Base-by-base conservation (phyloP, 2,329 filamentous ascomycete species). In the Aciculosporium take region DNA sequence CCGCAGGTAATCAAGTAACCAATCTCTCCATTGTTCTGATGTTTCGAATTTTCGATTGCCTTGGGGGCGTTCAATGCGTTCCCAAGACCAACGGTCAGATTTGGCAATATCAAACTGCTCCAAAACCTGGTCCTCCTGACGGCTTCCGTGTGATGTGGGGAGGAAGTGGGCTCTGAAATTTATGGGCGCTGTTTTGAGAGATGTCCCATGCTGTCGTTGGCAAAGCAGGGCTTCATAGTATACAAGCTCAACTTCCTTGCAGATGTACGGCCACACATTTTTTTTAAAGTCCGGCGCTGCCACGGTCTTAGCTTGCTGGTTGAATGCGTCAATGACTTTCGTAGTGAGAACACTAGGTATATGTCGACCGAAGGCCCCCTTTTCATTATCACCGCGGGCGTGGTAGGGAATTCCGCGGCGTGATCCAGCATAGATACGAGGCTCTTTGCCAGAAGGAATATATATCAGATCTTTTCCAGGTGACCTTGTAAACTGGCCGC, bases 391-490 rank as follows among this genome's bases (percentile, higher is more conserved):
- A 7, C 42, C 42, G 5, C 42, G 42, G 7, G 42, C 38, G n/a
- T 44, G 42, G 12, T 44, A 41, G 7, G 42, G 42, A 17, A 44
- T 44, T 4, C 42, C 42, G 7, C 42, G 42, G n/a, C 42, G 42
- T 15, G 42, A 44, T 20, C 42, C 42, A 8, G 38, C 38, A 30
- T 33, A 44, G 21, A 44, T 27, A 21, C 30, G 42, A 20, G 42
- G 42, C 33, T 44, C 42, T 9, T 28, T 25, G 10, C 42, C 42
- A 8, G 42, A 44, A 20, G 42, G 21, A 5, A 37, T 34, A 29
- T 40, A 40, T 2, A 32, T 5, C 8, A 40, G 24, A 10, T 3
- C 15, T 4, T 25, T 17, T 5, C 17, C 13, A 1, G 21, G 8
- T 6, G 33, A 20, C 12, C 18, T 27, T 4, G 27, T 18, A 7